Base-by-base conservation (phyloP, 768 basidiomycete genomes). In the Hypsizygus marmoreus region DNA sequence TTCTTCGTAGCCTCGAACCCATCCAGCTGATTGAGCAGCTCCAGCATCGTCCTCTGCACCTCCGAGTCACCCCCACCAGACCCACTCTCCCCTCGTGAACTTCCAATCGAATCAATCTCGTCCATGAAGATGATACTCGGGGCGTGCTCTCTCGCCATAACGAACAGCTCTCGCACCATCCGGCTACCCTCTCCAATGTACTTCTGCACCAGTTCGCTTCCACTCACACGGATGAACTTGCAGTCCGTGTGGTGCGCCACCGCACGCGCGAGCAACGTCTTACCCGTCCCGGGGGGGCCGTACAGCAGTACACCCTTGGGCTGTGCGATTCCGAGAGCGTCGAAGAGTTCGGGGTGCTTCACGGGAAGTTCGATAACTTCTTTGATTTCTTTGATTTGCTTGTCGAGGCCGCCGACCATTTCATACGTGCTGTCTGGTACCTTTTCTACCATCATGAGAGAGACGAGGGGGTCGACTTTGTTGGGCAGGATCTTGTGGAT, bases 401-500 rank as follows among this genome's bases (percentile, higher is more conserved):
- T 53, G 75, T 98, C 97, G 47, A 98, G 80, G 56, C 95, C 95
- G 16, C 97, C 97, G 50, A 99, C 95, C 95, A 98, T 97, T 69
- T 98, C 97, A 70, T 99, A 99, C 23, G 97, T 98, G 68, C 90
- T 93, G 67, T 98, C 95, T 0, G 95, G 95, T 0, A 98, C 95
- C 67, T 99, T 99, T 71, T 99, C 95, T 9, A 98, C 95, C 95
- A 98, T 97, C 97, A 98, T 98, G 52, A 98, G 82, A 14, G 94
- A 97, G 23, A 98, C 95, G 30, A 98, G 84, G 4, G 97, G 95
- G 67, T 97, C 97, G 58, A 97, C 89, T 72, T 99, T 97, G 75
- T 94, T 97, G 0, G 94, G 94, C 0, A 98, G 75, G 57, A 98
- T 90, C 67, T 91, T 93, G 79, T 98, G 95, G 51, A 98, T 88